Evolutionary conservation across 1,284 basidiomycete genomes (phyloP), one percentile per base, ranked within the genome.

Genomic region (Cryptococcus sp.): DNA sequence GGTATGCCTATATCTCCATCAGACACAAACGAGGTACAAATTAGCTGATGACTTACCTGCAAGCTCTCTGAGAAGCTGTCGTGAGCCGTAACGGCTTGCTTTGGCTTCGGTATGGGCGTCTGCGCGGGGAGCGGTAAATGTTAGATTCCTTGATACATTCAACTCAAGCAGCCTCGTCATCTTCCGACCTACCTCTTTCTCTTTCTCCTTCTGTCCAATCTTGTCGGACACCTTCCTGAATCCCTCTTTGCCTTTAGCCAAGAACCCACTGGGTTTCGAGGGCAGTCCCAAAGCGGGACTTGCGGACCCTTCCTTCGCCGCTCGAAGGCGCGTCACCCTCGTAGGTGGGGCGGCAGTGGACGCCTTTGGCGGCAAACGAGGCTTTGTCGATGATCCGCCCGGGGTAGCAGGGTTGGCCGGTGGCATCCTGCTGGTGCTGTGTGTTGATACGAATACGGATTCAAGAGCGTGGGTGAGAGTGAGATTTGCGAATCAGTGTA

Each of bases 161-260:
- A 10, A 35, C 7, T 8, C 25, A 25, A 35, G 30, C 10, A 10
- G 8, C 2, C 30, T 10, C 7, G 8, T 10, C 30, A 13, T 35
- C 8, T 13, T 35, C 13, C 30, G 2, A 55, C 59, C 45, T 47
- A 60, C 58, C 20, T 59, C 55, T 54, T 70, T 71, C 16, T 72
- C 65, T 57, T 69, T 70, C 15, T 72, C 65, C 58, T 72, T 74
- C 52, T 74, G 63, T 42, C 66, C 68, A 40, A 73, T 65, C 63
- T 76, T 76, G 46, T 72, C 72, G 0, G 72, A 74, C 0, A 75
- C 72, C 45, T 70, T 75, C 50, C 73, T 62, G 15, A 77, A 55
- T 0, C 69, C 71, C 38, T 72, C 72, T 60, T 71, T 73, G 19
- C 69, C 58, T 53, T 66, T 73, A 3, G 72, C 68, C 13, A 77